Evolutionary conservation across 768 basidiomycete genomes (phyloP), one percentile per base, ranked within the genome.

Genomic region (Termitomyces eurrhizus): DNA sequence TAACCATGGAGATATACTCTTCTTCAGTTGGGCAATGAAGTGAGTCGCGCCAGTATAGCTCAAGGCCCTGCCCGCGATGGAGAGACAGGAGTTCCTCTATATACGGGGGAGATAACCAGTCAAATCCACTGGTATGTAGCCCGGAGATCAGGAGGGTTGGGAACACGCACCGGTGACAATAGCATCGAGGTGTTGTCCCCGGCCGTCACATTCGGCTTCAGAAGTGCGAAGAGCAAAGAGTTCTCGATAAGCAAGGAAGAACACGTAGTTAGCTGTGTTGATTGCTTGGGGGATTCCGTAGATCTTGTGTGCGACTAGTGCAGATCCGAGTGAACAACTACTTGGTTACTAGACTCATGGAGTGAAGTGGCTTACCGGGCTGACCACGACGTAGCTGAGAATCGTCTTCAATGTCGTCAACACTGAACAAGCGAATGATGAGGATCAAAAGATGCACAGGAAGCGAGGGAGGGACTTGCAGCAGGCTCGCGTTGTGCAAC

Each of bases 231-330:
- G 78, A 13, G 78, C 77, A 64, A 89, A 85, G 1, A 98, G 80
- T 65, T 95, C 92, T 64, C 93, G 83, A 70, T 89, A 95, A 0
- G 95, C 96, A 42, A 93, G 83, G 69, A 99, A 99, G 70, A 96
- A 98, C 32, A 95, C 93, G 66, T 98, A 98, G 69, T 97, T 98
- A 0, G 96, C 95, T 0, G 90, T 87, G 71, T 99, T 99, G 76
- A 99, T 94, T 0, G 96, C 96, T 70, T 98, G 96, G 0, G 96
- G 93, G 2, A 97, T 77, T 1, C 96, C 96, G 66, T 96, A 99
- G 64, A 99, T 95, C 76, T 92, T 93, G 77, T 99, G 95, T 0
- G 93, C 86, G 21, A 95, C 95, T 88, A 64, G 12, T 26, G 44
- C 33, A 26, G 45, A 13, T 35, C 4, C 8, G 6, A 8, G 14